phyloP scores from a whole-genome alignment of 2,329 filamentous ascomycete genomes.

The Xylariaceae sp. region DNA sequence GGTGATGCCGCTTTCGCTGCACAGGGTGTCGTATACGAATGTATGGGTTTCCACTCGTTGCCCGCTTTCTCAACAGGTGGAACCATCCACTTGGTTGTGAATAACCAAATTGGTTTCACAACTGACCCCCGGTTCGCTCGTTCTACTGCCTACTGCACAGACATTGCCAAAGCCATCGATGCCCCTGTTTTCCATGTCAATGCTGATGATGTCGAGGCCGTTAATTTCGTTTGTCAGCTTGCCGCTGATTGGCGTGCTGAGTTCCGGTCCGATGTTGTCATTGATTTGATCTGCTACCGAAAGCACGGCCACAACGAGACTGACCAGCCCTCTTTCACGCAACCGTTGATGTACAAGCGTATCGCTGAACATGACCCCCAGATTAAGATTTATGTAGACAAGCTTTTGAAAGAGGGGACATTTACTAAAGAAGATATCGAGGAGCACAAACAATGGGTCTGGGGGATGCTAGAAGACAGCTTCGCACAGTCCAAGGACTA shows the following conservation, averaged over 20 bases:
- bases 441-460: conserved; percentile 99
- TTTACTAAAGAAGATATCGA: conserved; percentile 98
- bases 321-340: conserved; percentile 99
- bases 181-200: conserved; percentile 99
- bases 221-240: conserved; percentile 97
- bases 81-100: conserved; percentile 95
- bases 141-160: conserved; percentile 98
- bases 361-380: conserved; percentile 85
- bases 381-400: conserved; percentile 89
- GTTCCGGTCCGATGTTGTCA: conserved; percentile 98
- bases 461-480: conserved; percentile 98
- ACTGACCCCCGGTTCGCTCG: conserved; percentile 97
- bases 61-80: conserved; percentile 97
- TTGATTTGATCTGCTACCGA: conserved; percentile 98
- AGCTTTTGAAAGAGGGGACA: conserved; percentile 88
- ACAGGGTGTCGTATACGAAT: conserved; percentile 98
- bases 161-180: conserved; percentile 98
- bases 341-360: conserved; percentile 99
- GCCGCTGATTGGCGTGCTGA: conserved; percentile 97
- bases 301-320: conserved; percentile 99
- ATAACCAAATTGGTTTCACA: conserved; percentile 99
- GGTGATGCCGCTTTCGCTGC: conserved; percentile 97
- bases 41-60: conserved; percentile 94
- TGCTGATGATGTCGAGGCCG: conserved; percentile 95
- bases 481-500: conserved; percentile 98